Conservation (phyloP, 306 rosid genomes). For the Castanea sativa region DNA sequence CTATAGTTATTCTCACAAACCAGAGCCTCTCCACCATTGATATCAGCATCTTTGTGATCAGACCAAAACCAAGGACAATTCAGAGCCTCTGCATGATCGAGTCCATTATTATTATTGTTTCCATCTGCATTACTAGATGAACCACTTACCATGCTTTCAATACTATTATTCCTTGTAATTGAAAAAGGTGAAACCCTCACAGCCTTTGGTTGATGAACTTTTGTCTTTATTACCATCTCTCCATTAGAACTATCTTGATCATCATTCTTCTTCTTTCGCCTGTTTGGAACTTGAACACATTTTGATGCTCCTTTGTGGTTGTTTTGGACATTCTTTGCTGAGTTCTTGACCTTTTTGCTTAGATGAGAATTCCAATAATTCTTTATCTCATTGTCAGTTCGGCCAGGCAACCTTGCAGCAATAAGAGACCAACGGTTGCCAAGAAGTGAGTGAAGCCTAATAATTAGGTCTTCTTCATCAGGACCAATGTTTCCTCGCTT, state of each 20-base stretch:
- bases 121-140: conserved; percentile 39
- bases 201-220: conserved; percentile 64
- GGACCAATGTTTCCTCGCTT: conserved; percentile 80
- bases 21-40: not conserved
- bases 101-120: not conserved
- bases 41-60: conserved; percentile 13
- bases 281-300: conserved; percentile 3
- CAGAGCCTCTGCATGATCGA: not conserved
- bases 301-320: conserved; percentile 32
- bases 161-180: conserved; percentile 38
- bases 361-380: conserved; percentile 85
- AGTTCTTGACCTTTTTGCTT: conserved; percentile 37
- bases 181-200: conserved; percentile 44
- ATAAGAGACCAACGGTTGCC: conserved; percentile 90
- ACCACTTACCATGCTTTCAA: conserved; percentile 36
- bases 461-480: conserved; percentile 73
- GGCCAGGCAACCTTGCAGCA: conserved; percentile 74
- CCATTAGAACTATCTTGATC: conserved; percentile 17
- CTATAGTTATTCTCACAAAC: conserved; percentile 4
- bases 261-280: conserved; percentile 9
- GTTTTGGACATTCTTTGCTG: conserved; percentile 32
- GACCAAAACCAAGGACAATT: conserved; percentile 2
- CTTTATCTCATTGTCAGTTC: conserved; percentile 84
- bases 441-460: conserved; percentile 73
- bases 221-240: conserved; percentile 33